Evolutionary conservation across 768 basidiomycete species (phyloP), one percentile per base, ranked within the genome.

Genomic region (Phaeotremella fagi): DNA sequence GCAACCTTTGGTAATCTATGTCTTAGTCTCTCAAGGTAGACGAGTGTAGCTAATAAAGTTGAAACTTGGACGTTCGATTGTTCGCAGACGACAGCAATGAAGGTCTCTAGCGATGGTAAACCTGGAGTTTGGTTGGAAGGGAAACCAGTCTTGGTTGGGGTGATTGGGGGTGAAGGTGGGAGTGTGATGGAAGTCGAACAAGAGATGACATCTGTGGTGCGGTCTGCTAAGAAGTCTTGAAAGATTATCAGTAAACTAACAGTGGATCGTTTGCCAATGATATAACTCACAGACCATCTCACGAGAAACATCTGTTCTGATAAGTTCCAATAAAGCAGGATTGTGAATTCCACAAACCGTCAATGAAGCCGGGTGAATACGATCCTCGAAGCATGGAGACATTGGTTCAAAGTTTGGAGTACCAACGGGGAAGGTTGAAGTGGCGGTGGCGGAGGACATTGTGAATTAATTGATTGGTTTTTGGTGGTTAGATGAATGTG

Each of bases 1-100:
- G 89, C 87, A 77, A 88, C 82, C 43, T 82, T 78, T 2, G 90
- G 88, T 48, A 98, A 77, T 75, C 85, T 88, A 33, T 79, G 73
- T 28, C 85, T 82, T 46, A 99, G 80, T 28, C 94, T 83, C 62
- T 94, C 87, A 61, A 99, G 84, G 77, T 92, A 97, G 61, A 97
- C 80, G 72, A 97, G 80, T 28, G 91, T 95, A 24, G 88, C 83
- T 48, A 97, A 83, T 48, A 99, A 80, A 26, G 91, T 97, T 26
- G 89, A 80, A 1, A 88, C 87, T 73, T 90, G 89, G 50, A 97
- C 90, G 65, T 90, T 88, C 36, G 89, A 88, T 68, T 81, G 80
- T 62, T 84, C 79, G 63, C 90, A 84, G 52, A 98, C 80, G 71
- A 83, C 82, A 48, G 82, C 77, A 71, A 99, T 91, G 75, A 97